Base-by-base conservation (phyloP, 2,329 filamentous ascomycete genomes). In the Epichloe brachyelytri region DNA sequence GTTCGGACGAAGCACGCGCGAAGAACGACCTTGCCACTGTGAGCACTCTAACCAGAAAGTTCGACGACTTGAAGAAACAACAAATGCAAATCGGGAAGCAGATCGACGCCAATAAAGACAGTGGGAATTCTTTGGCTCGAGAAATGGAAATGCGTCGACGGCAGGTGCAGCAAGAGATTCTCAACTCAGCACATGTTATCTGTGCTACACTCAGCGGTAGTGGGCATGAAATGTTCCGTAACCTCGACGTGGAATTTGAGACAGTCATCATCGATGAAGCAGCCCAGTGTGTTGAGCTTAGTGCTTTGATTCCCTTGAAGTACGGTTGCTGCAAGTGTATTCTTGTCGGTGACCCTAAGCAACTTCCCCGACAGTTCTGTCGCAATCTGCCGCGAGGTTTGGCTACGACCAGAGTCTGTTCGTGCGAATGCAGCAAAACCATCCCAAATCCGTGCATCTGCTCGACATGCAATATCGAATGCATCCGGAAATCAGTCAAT, bases 381-480 rank as follows among this genome's bases (percentile, higher is more conserved):
- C 93, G 2, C 88, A 93, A 64, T 90, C 90, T 59, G 93, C 93
- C 4, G 87, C 90, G 14, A 80, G 83, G 38, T 97, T 90, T 67
- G 89, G 93, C 57, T 98, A 97, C 68, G 91, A 97, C 63, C 93
- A 98, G 70, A 95, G 88, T 76, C 73, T 98, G 68, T 98, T 98
- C 71, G 93, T 97, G 50, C 86, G 93, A 36, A 98, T 98, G 91
- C 93, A 97, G 64, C 83, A 83, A 60, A 96, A 96, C 56, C 84
- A 91, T 60, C 87, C 88, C 1, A 74, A 86, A 34, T 85, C 94
- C 57, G 83, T 98, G 15, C 91, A 98, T 71, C 76, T 98, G 26
- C 80, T 98, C n/a, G 91, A 97, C 63, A 93, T 86, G 51, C 93
- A 98, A 64, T 98, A 98, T 65, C 93, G 93, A 68, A 98, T 98